Base-by-base conservation (phyloP, 2,329 filamentous ascomycete genomes). In the Alternaria dauci region DNA sequence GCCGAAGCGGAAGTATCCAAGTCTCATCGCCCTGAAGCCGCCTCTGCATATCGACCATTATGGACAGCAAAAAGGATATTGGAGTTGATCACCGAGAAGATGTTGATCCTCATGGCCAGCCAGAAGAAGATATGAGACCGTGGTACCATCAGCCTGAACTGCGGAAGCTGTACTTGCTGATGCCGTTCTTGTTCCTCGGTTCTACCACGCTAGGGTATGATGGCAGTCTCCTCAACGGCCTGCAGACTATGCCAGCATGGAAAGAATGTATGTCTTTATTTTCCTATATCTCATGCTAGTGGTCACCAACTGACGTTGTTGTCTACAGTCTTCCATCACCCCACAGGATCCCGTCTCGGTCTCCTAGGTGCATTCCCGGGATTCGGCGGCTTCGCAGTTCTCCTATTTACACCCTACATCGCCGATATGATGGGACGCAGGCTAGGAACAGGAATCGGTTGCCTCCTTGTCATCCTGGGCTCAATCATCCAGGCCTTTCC, bases 391-490 rank as follows among this genome's bases (percentile, higher is more conserved):
- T 38, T 38, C 36, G 36, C 36, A 18, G 16, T 38, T 18, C 36
- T 38, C 36, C 16, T 38, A n/a, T 38, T 38, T n/a, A 38, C 36
- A 38, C 36, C 36, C 36, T 38, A 38, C 36, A 38, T 38, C 16
- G 36, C 36, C 16, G 36, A 38, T 16, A 16, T 38, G 36, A 38
- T 38, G 36, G 36, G 36, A 58, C 60, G 2, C 54, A 65, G 16
- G 63, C 60, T 16, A 14, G 52, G 39, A 5, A 55, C 52, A 28
- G 52, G 41, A 18, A 55, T 38, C 2, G 36, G 36, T 18, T 38
- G 36, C 14, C 20, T 82, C 3, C 76, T 85, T 48, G 81, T 87
- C 16, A 69, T 86, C 16, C 61, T 84, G 41, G 84, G 83, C 18
- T 80, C 82, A 8, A 78, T 83, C 34, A 67, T 87, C 41, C 82